Percentiles rank a stretch among this genome's conserved stretches.
These are phyloP conservation scores for Laguncularia racemosa DNA, from an alignment of 345 rosid genomes.

Conservation along the genomic window DNA sequence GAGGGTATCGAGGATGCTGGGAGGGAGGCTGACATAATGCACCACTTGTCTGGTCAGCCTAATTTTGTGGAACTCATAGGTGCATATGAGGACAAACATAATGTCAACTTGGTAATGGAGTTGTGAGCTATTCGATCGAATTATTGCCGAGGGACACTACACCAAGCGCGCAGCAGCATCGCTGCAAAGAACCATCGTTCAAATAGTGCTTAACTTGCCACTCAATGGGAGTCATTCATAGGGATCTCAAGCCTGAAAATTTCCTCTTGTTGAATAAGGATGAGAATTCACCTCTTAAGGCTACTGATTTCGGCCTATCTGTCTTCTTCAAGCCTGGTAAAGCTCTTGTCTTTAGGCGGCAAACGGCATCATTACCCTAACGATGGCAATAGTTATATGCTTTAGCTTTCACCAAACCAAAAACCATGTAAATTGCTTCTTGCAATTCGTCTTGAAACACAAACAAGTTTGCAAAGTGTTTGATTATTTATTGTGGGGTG, in stretches of 20 bases:
- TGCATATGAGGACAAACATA: constrained; percentile 61
- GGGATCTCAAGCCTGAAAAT: constrained; percentile 75
- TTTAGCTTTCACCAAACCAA: no score
- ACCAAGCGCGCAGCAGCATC: constrained; percentile 61
- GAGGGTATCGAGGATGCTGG: constrained; percentile 62
- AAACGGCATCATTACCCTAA: no score
- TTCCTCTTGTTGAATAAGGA: constrained; percentile 56
- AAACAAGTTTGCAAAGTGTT: no score
- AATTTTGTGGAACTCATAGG: constrained; percentile 69
- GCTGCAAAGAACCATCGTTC: constrained; percentile 49
- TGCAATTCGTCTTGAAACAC: no score
- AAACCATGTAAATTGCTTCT: no score
- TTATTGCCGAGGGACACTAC: constrained; percentile 62
- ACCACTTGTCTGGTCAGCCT: constrained; percentile 57
- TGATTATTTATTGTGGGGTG: no score
- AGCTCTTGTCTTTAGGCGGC: not conserved
- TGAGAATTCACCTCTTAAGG: constrained; percentile 59
- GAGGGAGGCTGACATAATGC: constrained; percentile 72
- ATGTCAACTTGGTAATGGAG: constrained; percentile 78
- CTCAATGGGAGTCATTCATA: constrained; percentile 66
- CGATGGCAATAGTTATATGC: not conserved
- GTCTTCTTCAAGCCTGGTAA: constrained; percentile 71
- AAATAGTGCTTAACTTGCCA: constrained; percentile 57
- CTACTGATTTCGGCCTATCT: constrained; percentile 62
- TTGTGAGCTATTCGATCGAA: constrained; percentile 61